These are phyloP conservation scores for Serendipita indica DNA, from an alignment of 768 basidiomycete species.

Conservation along the genomic window DNA sequence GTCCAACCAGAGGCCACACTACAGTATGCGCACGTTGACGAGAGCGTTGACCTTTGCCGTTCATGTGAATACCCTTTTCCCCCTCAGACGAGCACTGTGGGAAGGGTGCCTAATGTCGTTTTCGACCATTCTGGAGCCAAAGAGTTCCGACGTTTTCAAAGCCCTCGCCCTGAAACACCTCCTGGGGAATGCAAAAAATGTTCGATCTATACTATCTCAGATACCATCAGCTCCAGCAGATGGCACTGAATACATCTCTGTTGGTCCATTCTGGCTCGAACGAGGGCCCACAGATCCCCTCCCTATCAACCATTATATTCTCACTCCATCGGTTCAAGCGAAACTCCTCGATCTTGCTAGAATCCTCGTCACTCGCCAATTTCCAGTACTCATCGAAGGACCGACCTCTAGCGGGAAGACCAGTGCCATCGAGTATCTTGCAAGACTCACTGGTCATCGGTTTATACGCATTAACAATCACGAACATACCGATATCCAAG, in stretches of 20 bases:
- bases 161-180: slow-evolving; percentile 63
- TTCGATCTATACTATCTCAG: slow-evolving; percentile 55
- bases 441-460: slow-evolving; percentile 79
- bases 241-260: slow-evolving; percentile 52
- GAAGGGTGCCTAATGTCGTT: slow-evolving; percentile 98
- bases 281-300: slow-evolving; percentile 55
- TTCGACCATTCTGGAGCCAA: slow-evolving; percentile 77
- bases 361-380: slow-evolving; percentile 73
- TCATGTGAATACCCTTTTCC: slow-evolving; percentile 60
- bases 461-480: slow-evolving; percentile 99
- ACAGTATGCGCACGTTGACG: slow-evolving; percentile 89
- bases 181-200: slow-evolving; percentile 64
- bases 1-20: slow-evolving; percentile 83
- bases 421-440: slow-evolving; percentile 90
- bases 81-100: slow-evolving; percentile 77
- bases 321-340: slow-evolving; percentile 86
- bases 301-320: slow-evolving; percentile 67
- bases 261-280: slow-evolving; percentile 85
- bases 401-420: slow-evolving; percentile 98
- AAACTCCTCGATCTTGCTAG: slow-evolving; percentile 93
- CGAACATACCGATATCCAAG: slow-evolving; percentile 98
- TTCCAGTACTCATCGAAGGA: slow-evolving; percentile 93
- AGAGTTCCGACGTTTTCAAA: slow-evolving; percentile 52
- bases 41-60: slow-evolving; percentile 83
- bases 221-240: slow-evolving; percentile 42